These are phyloP conservation scores for Pseudisothecium myosuroides DNA, from an alignment of 225 moss, liverwort and hornwort genomes.

Conservation along the genomic window DNA sequence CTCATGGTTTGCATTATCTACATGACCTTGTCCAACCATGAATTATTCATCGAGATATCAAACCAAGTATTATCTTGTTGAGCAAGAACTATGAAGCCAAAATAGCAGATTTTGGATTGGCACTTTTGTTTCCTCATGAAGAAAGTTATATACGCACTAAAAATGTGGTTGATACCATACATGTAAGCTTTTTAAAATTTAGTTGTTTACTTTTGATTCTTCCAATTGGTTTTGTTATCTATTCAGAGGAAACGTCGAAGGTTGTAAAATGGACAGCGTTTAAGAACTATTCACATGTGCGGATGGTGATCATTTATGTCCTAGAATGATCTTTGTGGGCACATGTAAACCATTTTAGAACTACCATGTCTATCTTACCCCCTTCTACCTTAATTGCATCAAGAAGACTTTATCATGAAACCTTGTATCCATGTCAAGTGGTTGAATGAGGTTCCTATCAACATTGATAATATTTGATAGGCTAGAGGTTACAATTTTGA, in stretches of 20 bases:
- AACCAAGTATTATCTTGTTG: background rate
- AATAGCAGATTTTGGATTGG: background rate
- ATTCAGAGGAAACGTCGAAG: no score
- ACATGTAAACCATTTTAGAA: background rate
- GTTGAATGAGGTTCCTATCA: no score
- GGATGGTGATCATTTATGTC: no score
- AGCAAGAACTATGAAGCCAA: background rate
- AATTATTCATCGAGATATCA: background rate
- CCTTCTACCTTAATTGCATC: background rate
- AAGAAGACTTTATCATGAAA: accelerated
- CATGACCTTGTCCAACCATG: background rate
- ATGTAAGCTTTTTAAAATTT: background rate
- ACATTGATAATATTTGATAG: no score
- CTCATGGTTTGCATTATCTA: background rate
- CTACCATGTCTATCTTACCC: accelerated
- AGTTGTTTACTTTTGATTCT: no score
- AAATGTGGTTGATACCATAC: conserved; percentile 2
- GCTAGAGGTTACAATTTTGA: background rate
- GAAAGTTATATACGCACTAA: background rate
- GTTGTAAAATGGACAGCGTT: no score
- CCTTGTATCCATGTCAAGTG: accelerated
- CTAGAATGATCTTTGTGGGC: no score
- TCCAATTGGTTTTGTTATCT: accelerated
- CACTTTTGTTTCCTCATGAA: background rate
- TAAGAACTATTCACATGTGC: no score